A percentile compares a stretch with the other conserved stretches of the same genome.
phyloP scores from a whole-genome alignment of 768 basidiomycete genomes.

The Naganishia antarctica region DNA sequence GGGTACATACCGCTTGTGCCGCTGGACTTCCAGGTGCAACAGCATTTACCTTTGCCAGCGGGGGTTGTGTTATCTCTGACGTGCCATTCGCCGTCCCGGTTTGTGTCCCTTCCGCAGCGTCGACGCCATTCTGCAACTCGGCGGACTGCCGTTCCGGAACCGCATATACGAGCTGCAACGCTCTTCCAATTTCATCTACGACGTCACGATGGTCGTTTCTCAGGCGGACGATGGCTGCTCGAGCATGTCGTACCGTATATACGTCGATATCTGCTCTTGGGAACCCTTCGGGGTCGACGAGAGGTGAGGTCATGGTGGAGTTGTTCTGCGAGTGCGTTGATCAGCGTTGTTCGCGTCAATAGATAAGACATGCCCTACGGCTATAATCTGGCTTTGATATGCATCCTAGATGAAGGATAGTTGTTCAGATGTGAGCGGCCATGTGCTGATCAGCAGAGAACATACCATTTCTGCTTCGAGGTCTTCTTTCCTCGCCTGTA shows the following conservation, averaged over 20 bases:
- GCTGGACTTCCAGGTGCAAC: slow-evolving; percentile 80
- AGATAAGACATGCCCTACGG: neutral
- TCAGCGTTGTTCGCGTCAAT: neutral
- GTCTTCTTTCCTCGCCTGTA: slow-evolving; percentile 3
- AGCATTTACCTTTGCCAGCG: slow-evolving; percentile 77
- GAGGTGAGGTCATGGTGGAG: slow-evolving; percentile 34
- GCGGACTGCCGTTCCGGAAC: neutral
- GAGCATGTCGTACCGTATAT: slow-evolving; percentile 48
- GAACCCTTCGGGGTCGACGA: slow-evolving; percentile 83
- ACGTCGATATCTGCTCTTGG: slow-evolving; percentile 76
- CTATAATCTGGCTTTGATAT: slow-evolving; percentile 3
- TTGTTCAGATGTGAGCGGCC: too few relatives aligned
- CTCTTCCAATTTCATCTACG: slow-evolving; percentile 63
- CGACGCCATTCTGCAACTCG: too few relatives aligned
- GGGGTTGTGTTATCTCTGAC: too few relatives aligned
- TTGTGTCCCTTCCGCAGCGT: neutral
- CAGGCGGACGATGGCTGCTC: slow-evolving; percentile 71
- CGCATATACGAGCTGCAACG: slow-evolving; percentile 65
- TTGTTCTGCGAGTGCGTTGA: neutral
- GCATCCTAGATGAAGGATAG: neutral
- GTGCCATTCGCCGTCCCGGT: slow-evolving; percentile 25
- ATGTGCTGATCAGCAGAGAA: neutral
- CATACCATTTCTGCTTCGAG: slow-evolving; percentile 19
- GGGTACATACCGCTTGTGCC: slow-evolving; percentile 63
- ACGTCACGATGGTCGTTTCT: slow-evolving; percentile 69